Conservation (phyloP, 495 filamentous ascomycete species). For the Penicillium ucsense region DNA sequence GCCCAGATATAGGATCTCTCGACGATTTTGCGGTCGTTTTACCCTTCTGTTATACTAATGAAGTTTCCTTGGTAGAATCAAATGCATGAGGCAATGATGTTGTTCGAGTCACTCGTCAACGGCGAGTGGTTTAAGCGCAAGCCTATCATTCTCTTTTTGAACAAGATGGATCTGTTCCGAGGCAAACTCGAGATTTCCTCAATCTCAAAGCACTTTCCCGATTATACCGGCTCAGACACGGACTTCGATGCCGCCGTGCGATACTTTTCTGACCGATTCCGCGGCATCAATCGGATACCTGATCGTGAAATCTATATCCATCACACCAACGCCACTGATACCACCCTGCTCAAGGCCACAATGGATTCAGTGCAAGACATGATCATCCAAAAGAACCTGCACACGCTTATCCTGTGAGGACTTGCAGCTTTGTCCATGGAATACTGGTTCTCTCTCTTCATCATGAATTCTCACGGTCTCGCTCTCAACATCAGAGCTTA, state of each 20-base stretch:
- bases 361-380: conserved; percentile 98
- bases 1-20: neutral
- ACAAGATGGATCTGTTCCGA: conserved; percentile 98
- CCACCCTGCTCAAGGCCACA: conserved; percentile 89
- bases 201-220: conserved; percentile 85
- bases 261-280: conserved; percentile 88
- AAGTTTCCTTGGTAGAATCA: conserved; percentile 57
- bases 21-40: too few relatives aligned
- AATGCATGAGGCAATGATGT: conserved; percentile 99
- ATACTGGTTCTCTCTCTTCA: too few relatives aligned
- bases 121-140: conserved; percentile 96
- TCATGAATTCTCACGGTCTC: too few relatives aligned
- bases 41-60: neutral
- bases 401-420: conserved; percentile 82
- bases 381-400: conserved; percentile 97
- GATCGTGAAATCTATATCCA: conserved; percentile 88
- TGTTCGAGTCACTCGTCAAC: conserved; percentile 96
- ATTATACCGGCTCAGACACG: conserved; percentile 57
- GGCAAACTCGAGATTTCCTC: conserved; percentile 73
- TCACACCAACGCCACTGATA: conserved; percentile 91
- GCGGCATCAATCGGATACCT: conserved; percentile 72
- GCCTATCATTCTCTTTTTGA: conserved; percentile 93
- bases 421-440: too few relatives aligned
- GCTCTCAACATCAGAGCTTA: neutral
- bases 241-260: conserved; percentile 56